Evolutionary conservation across 1,284 basidiomycete genomes (phyloP), one percentile per base, ranked within the genome.

Genomic region (Trichosporon inkin): DNA sequence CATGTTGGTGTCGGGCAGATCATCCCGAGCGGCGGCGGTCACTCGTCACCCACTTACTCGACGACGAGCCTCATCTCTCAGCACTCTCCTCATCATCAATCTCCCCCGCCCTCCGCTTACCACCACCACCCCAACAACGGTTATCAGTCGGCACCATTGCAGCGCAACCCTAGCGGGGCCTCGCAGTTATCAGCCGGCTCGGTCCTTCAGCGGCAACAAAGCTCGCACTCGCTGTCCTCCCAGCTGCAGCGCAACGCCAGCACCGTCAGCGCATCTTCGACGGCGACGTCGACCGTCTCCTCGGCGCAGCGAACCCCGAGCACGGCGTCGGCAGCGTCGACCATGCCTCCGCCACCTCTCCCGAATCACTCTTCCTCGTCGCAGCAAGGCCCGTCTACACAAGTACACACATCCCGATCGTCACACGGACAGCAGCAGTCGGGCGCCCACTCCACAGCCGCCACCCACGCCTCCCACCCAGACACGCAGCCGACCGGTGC

Each of bases 141-240:
- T 13, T 24, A 49, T 24, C 44, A 49, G 22, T 16, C 44, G 44
- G 22, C 44, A 32, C 7, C 44, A 5, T n/a, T 49, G n/a, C 44
- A 49, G 44, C 44, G 44, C 13, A 49, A 49, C 44, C 44, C 44
- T 49, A 49, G 44, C 44, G 44, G 44, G 22, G 44, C 22, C 8
- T 49, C 44, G 44, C 44, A 49, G 44, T 49, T 49, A 28, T 49
- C 44, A 17, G 44, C 28, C 28, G 44, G 44, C 44, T 49, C 44
- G 24, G 44, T 32, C 22, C 44, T 49, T 32, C 44, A 49, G 24
- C 44, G 44, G 44, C 44, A 49, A 49, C 44, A 22, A 32, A 49
- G 44, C 44, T 49, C 44, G 11, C 28, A 28, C 19, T 49, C 44
- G 24, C 44, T 49, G 17, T 49, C 44, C 22, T 49, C 44, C 44